Evolutionary conservation across 2,329 filamentous ascomycete species (phyloP).

Genomic region (Microcyclosporella mali): DNA sequence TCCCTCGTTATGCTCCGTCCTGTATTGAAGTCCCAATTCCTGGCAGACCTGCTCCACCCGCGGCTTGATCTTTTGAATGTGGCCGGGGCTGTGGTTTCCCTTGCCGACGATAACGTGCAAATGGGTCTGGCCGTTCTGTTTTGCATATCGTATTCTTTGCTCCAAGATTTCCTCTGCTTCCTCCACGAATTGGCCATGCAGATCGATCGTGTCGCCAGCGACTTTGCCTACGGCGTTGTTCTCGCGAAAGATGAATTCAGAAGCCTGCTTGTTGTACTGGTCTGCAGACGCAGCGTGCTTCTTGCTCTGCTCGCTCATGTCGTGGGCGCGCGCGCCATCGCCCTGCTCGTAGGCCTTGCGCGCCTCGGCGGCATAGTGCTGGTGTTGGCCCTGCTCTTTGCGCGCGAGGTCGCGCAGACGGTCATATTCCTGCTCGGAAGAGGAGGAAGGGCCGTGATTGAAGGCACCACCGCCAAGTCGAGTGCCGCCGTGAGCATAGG

Average conservation of each 20-base stretch:
- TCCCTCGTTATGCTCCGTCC: constrained; percentile 83
- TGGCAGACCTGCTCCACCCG: constrained; percentile 78
- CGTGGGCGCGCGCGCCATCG: constrained; percentile 76
- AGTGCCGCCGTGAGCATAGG: neutral
- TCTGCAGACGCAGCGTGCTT: constrained; percentile 77
- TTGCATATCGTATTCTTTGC: constrained; percentile 73
- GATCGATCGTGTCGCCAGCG: constrained; percentile 75
- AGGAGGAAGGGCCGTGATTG: constrained; percentile 61
- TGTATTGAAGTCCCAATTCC: constrained; percentile 74
- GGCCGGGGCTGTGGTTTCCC: constrained; percentile 75
- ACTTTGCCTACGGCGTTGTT: constrained; percentile 79
- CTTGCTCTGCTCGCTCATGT: constrained; percentile 80
- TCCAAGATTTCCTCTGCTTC: constrained; percentile 90
- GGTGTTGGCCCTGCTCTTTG: constrained; percentile 71
- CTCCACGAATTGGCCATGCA: constrained; percentile 91
- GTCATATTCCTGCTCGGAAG: constrained; percentile 83
- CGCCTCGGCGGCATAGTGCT: constrained; percentile 59
- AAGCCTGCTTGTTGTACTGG: constrained; percentile 82
- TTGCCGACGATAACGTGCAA: constrained; percentile 95
- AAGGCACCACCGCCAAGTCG: constrained; percentile 48
- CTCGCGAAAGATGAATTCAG: constrained; percentile 89
- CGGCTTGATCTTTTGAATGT: constrained; percentile 94
- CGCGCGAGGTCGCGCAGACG: constrained; percentile 78
- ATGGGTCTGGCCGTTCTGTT: constrained; percentile 66
- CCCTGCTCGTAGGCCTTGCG: constrained; percentile 76